Base-by-base conservation (phyloP, 352 stramenopile genomes). In the Globisporangium nunn region DNA sequence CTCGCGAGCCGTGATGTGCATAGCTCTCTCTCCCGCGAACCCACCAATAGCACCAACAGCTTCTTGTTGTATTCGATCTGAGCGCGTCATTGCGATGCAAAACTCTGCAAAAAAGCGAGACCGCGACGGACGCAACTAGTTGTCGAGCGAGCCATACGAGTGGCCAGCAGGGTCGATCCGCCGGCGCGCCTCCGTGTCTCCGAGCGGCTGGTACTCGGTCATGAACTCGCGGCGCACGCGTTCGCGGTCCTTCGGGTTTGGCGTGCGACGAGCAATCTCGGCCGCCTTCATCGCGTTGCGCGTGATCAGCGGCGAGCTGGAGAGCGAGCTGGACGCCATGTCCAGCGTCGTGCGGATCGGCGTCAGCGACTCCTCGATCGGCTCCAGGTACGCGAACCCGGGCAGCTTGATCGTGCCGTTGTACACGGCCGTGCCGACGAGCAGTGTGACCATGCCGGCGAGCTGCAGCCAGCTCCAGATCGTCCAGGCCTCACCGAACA, bases 371-470 rank as follows among this genome's bases (percentile, higher is more conserved):
- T 83, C 71, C 40, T 91, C 81, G 37, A 91, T 59, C 28, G 78
- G 77, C 60, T 89, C 78, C 18, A 91, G 53, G 63, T 94, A 94
- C 40, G 76, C 75, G 50, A 92, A 89, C 17, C 82, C 80, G 0
- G 81, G 85, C 17, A 94, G 54, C 63, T 83, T 81, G 51, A 92
- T 62, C 23, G 82, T 92, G 40, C 81, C 95, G 72, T 99, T 99
- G 81, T 98, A 99, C 31, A 99, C 87, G 3, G 94, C 95, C 10
- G 96, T 99, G 54, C 96, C 94, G n/a, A 91, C 71, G 12, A 98
- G 75, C 33, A 98, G 66, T 7, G 97, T 87, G 48, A 87, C 39
- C 92, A 99, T 98, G 33, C 94, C 96, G 2, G 55, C 71, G 35
- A 98, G 73, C 66, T 99, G 96, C 44, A 99, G 61, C 77, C 86